Evolutionary conservation across 192 early-diverging fungal genomes (phyloP), one percentile per base, ranked within the genome.

Genomic region (Linderina pennispora): DNA sequence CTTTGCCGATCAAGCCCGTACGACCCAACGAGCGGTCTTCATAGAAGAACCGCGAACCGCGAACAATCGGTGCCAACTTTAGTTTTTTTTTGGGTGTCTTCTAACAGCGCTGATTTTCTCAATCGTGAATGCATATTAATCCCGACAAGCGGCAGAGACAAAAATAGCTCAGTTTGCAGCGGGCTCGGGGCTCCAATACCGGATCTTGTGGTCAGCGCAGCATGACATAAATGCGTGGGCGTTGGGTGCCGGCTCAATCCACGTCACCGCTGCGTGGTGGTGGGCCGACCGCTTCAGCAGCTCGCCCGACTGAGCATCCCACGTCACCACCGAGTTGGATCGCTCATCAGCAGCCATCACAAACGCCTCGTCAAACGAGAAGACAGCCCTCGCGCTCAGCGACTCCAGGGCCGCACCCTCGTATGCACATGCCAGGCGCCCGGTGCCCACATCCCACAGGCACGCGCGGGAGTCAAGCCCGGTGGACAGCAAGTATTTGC

Each of bases 401-500:
- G 41, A 17, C 7, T 56, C 58, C 37, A 57, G 76, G 21, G 53
- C 36, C 20, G 84, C 82, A 7, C 91, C 90, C 36, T 75, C 65
- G 59, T 84, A 97, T 11, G 78, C 72, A 54, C 82, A 75, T 33
- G 92, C 68, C 23, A 84, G 54, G 25, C 78, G 77, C 0, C 90
- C 91, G 17, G 75, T 83, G 11, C 70, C 64, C 44, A 88, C 60
- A 23, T 97, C 94, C 94, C 94, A 97, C 36, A 94, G 62, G 48
- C 80, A 76, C 9, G 78, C 68, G 3, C 64, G 28, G 3, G 85
- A 87, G 64, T 97, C 92, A 15, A 75, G 61, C 1, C 94, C 94
- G 4, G 82, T 84, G 0, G 86, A 82, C 26, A 97, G 55, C 17
- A 93, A 43, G 48, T 86, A 92, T 31, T 80, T 79, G 21, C 79